A percentile compares a stretch with the other conserved stretches of the same genome.
These are phyloP conservation scores for Magnolia changhungtana DNA, from an alignment of 164 flowering plant genomes.

Conservation along the genomic window DNA sequence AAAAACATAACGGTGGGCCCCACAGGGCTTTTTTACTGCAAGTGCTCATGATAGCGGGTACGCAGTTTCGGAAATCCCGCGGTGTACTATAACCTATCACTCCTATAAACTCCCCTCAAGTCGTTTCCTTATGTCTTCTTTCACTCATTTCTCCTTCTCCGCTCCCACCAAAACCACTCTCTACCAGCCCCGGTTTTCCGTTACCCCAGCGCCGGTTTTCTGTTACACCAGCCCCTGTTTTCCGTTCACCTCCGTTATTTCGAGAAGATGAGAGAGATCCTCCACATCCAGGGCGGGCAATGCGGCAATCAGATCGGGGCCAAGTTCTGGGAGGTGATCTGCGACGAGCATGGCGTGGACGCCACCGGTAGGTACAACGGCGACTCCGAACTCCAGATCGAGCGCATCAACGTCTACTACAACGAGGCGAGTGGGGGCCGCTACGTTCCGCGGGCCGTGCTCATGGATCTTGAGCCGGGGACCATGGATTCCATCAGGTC, in stretches of 20 bases:
- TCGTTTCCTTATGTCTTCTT: background rate
- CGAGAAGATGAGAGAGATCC: constrained; percentile 17
- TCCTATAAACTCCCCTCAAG: background rate
- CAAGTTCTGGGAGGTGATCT: constrained; percentile 26
- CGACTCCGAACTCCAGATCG: constrained; percentile 19
- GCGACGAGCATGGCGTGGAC: constrained; percentile 25
- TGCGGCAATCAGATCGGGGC: constrained; percentile 24
- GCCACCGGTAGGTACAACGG: constrained; percentile 17
- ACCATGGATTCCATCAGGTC: constrained; percentile 23
- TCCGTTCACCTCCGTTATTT: background rate
- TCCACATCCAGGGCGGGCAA: constrained; percentile 23
- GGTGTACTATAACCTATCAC: background rate
- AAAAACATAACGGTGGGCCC: no score
- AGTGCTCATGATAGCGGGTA: background rate
- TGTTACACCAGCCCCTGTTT: background rate
- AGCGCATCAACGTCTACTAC: constrained; percentile 23
- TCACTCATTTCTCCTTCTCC: background rate
- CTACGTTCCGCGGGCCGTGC: constrained; percentile 20
- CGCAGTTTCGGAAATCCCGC: background rate
- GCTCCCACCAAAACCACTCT: background rate
- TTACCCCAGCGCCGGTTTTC: background rate
- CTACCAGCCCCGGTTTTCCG: background rate
- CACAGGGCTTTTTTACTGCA: no score
- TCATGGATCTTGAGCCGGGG: constrained; percentile 25
- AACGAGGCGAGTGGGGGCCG: constrained; percentile 24